Evolutionary conservation across 148 eudicot genomes (phyloP).

Genomic region (Nyssa sinensis): DNA sequence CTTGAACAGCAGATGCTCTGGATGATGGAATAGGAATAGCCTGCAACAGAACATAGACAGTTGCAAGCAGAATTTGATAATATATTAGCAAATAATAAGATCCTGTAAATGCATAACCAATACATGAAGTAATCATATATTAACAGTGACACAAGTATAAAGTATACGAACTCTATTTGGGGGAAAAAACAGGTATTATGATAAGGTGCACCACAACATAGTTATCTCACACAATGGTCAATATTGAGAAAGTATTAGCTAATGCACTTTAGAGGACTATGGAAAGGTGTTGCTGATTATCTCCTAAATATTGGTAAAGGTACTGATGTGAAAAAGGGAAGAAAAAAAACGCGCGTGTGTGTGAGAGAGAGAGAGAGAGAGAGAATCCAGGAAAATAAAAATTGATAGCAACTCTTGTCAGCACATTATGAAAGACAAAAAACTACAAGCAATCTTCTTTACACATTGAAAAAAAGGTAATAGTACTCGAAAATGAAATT

Average conservation of each 20-base stretch:
- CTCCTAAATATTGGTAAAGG: background rate
- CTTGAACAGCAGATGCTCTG: conserved; percentile 58
- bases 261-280: background rate
- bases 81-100: background rate
- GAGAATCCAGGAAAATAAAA: background rate
- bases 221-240: background rate
- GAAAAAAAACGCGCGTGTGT: no score
- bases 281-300: background rate
- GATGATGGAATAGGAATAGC: conserved; percentile 77
- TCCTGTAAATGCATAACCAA: background rate
- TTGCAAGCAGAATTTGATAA: background rate
- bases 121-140: background rate
- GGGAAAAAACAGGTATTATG: background rate
- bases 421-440: background rate
- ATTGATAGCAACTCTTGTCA: background rate
- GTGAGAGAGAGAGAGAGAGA: background rate
- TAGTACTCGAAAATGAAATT: background rate
- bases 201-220: background rate
- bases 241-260: background rate
- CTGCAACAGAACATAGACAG: conserved; percentile 37
- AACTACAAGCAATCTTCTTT: background rate
- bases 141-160: background rate
- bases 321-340: background rate
- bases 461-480: background rate
- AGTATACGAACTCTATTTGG: background rate